These are phyloP conservation scores for Hymenoscyphus scutula DNA, from an alignment of 2,329 filamentous ascomycete genomes.

Conservation along the genomic window DNA sequence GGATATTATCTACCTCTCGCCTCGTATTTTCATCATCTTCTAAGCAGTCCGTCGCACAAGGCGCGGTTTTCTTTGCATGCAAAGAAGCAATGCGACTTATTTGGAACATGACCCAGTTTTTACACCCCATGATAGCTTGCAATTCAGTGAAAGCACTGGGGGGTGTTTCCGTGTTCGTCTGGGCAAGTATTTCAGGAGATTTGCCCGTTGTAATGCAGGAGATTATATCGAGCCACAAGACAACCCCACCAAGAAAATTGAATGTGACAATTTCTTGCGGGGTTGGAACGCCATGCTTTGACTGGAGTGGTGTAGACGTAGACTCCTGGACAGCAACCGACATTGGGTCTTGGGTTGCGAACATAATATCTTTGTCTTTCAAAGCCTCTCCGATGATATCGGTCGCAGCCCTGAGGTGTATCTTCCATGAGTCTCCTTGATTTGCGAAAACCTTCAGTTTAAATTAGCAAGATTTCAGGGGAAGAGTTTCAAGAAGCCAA, in stretches of 20 bases:
- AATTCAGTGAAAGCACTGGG: conserved; percentile 40
- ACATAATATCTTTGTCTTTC: conserved; percentile 1
- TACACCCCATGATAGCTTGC: conserved; percentile 52
- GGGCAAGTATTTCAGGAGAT: conserved; percentile 43
- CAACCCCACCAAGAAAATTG: conserved; percentile 47
- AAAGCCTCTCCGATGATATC: conserved; percentile 19
- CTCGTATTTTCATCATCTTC: conserved; percentile 14
- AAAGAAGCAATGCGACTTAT: conserved; percentile 54
- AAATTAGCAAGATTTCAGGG: conserved; percentile 39
- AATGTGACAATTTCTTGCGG: conserved; percentile 44
- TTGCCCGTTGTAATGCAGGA: conserved; percentile 47
- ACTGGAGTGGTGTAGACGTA: conserved; percentile 11
- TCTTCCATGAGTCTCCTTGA: conserved; percentile 25
- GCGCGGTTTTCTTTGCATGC: conserved; percentile 52
- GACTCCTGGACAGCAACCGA: conserved; percentile 9
- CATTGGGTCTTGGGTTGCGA: conserved; percentile 18
- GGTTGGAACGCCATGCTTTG: conserved; percentile 27
- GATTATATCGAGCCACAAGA: conserved; percentile 51
- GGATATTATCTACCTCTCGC: conserved; percentile 21
- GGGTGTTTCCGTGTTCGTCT: conserved; percentile 40
- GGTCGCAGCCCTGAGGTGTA: conserved; percentile 30
- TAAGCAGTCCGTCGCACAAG: conserved; percentile 6
- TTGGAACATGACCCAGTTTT: conserved; percentile 56
- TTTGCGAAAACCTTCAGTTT: conserved; percentile 47
- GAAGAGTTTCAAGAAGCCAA: conserved; percentile 24